Evolutionary conservation across 2,329 filamentous ascomycete genomes (phyloP).

Genomic region (Colletotrichum abscissum): DNA sequence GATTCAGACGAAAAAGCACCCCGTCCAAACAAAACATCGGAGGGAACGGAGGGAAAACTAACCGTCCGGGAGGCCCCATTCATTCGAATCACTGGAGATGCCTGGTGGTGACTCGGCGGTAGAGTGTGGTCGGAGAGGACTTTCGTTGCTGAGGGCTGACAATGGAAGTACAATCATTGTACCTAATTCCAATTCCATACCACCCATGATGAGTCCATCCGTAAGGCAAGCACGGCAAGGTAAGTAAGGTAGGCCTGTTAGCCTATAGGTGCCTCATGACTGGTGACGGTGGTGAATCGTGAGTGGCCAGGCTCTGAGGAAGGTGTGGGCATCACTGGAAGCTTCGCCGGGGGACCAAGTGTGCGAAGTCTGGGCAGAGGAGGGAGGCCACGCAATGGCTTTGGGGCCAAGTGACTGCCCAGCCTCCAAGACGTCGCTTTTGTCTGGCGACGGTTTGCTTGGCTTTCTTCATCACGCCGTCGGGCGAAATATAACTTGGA

Average conservation of each 20-base stretch:
- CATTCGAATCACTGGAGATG: not conserved
- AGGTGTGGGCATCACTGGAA: slow-evolving; percentile 1
- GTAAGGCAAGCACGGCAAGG: no score
- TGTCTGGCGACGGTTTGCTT: slow-evolving; percentile 24
- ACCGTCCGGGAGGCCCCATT: not conserved
- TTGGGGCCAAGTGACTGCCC: slow-evolving; percentile 31
- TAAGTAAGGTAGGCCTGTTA: no score
- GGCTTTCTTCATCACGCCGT: slow-evolving; percentile 15
- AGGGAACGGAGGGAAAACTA: not conserved
- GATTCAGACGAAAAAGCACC: not conserved
- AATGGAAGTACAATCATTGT: no score
- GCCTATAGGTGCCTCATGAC: not conserved
- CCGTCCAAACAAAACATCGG: not conserved
- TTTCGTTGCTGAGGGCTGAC: not conserved
- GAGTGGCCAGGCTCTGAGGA: not conserved
- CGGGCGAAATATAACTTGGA: slow-evolving; percentile 28
- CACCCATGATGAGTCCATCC: not conserved
- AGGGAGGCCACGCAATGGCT: slow-evolving; percentile 31
- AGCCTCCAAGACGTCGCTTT: slow-evolving; percentile 32
- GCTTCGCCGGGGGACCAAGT: not conserved
- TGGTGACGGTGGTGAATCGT: not conserved
- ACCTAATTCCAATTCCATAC: not conserved
- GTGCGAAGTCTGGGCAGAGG: slow-evolving; percentile 13
- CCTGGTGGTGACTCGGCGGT: not conserved
- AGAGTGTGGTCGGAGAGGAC: not conserved